These are phyloP conservation scores for Ceratocystis albifundus DNA, from an alignment of 2,329 filamentous ascomycete species.

Conservation along the genomic window DNA sequence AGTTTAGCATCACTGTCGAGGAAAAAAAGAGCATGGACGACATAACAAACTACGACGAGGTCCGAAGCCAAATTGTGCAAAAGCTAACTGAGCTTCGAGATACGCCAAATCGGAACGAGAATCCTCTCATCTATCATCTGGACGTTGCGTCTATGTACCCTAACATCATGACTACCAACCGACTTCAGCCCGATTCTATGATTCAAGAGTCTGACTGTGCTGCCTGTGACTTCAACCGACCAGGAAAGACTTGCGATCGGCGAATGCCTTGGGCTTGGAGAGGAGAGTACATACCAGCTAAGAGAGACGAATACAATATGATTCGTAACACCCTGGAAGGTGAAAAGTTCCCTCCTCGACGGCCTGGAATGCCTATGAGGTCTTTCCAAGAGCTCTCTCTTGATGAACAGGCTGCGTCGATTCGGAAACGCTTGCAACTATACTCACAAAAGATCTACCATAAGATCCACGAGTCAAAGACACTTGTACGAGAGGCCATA, in stretches of 20 bases:
- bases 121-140: constrained; percentile 90
- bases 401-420: constrained; percentile 69
- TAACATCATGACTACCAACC: constrained; percentile 99
- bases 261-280: constrained; percentile 95
- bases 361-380: constrained; percentile 55
- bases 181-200: constrained; percentile 97
- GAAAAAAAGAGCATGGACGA: constrained; percentile 73
- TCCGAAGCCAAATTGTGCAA: constrained; percentile 69
- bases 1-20: constrained; percentile 75
- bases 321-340: constrained; percentile 84
- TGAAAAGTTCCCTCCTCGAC: constrained; percentile 77
- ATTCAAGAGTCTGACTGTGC: constrained; percentile 92
- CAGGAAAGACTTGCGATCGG: constrained; percentile 92
- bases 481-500: constrained; percentile 86
- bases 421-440: constrained; percentile 77
- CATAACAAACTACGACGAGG: constrained; percentile 68
- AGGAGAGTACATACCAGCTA: constrained; percentile 91
- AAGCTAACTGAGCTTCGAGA: constrained; percentile 61
- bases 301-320: constrained; percentile 99
- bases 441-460: constrained; percentile 99
- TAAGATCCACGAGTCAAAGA: constrained; percentile 93
- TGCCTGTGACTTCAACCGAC: constrained; percentile 94
- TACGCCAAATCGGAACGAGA: constrained; percentile 72
- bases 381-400: constrained; percentile 68
- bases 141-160: constrained; percentile 99